Evolutionary conservation across 2,329 filamentous ascomycete species (phyloP), one percentile per base, ranked within the genome.

Genomic region (Monascus ruber): DNA sequence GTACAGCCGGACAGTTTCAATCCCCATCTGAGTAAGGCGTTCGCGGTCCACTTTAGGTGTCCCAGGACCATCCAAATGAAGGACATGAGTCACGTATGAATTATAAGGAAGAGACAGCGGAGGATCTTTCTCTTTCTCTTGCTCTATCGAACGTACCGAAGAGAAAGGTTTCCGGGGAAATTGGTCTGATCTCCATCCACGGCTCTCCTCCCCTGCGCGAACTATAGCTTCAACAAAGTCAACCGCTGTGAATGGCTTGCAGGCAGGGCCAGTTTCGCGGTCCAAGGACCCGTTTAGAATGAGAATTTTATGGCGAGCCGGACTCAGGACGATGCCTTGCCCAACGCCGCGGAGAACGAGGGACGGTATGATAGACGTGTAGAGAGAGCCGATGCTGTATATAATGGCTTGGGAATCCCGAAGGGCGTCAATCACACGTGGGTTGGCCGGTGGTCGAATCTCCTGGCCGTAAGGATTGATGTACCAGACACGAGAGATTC

Each of bases 401-500:
- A 96, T 76, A 6, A 95, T 71, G 1, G 78, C 80, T 40, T 77
- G 73, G 0, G 83, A 74, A 1, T 66, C 64, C 10, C 68, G 65
- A 1, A 96, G 60, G 0, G 85, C 77, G 5, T 77, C 73, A 0
- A 94, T 52, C 0, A 89, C 85, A 37, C 85, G 79, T 0, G 86
- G 80, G 53, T 94, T 96, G 2, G 86, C 83, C 0, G 80, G 74
- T 0, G 88, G 84, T 11, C 81, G 77, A 49, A 96, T 95, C 62
- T 95, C 88, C 57, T 95, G 86, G n/a, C 89, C 89, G 59, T 95
- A 96, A 0, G 89, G 89, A 55, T 95, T 96, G 66, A 96, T 96
- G 66, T 96, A 96, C 86, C 87, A 96, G 27, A 96, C 73, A 2
- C 88, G 69, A 39, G 80, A 71, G 49, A 96, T 94, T 26, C 85